These are phyloP conservation scores for Friedmanniomyces endolithicus DNA, from an alignment of 495 filamentous ascomycete genomes.

Conservation along the genomic window DNA sequence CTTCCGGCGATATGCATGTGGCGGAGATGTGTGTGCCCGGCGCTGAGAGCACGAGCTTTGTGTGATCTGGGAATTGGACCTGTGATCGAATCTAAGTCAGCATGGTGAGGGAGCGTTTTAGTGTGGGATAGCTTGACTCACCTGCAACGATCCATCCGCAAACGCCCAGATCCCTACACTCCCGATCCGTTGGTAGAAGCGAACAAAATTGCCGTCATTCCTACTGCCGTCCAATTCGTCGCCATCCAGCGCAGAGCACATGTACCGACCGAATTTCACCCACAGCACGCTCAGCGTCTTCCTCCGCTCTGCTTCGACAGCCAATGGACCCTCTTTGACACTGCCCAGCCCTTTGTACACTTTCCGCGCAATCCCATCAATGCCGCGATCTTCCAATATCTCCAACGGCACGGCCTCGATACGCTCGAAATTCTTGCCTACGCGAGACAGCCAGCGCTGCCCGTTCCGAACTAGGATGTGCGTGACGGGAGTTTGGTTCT, in stretches of 20 bases:
- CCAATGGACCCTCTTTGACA: conserved; percentile 18
- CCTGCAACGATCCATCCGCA: conserved; percentile 73
- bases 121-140: conserved; percentile 24
- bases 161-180: conserved; percentile 86
- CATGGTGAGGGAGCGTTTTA: neutral
- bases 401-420: conserved; percentile 59
- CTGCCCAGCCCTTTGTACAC: conserved; percentile 21
- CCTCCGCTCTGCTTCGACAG: conserved; percentile 45
- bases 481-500: conserved; percentile 22
- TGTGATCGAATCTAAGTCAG: conserved; percentile 24
- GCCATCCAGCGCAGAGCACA: conserved; percentile 35
- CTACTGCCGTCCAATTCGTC: neutral
- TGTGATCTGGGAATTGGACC: conserved; percentile 97
- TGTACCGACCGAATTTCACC: conserved; percentile 90
- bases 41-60: conserved; percentile 71
- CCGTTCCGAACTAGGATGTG: conserved; percentile 28
- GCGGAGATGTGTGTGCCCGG: conserved; percentile 71
- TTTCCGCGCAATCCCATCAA: conserved; percentile 42
- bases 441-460: conserved; percentile 42
- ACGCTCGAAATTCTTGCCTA: conserved; percentile 43
- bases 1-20: conserved; percentile 63
- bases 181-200: conserved; percentile 79
- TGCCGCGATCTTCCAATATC: conserved; percentile 64
- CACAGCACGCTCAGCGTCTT: conserved; percentile 64
- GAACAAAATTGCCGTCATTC: conserved; percentile 47